A percentile compares a stretch with the other conserved stretches of the same genome.
These are phyloP conservation scores for Penicillium glabrum DNA, from an alignment of 2,329 filamentous ascomycete genomes.

Conservation along the genomic window DNA sequence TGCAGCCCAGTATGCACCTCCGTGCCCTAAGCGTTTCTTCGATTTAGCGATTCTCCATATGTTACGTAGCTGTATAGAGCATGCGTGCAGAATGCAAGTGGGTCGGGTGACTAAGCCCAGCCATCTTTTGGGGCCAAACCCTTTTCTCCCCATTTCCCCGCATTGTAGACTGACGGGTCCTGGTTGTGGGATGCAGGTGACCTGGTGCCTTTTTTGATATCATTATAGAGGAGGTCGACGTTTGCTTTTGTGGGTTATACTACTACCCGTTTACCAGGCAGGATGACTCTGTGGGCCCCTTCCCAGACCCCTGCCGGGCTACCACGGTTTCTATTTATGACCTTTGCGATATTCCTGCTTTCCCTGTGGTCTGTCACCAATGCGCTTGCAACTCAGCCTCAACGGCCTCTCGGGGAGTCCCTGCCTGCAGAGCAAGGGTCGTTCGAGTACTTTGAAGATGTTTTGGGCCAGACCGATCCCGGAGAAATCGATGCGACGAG, in stretches of 20 bases:
- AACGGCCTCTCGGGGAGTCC: conserved; percentile 21
- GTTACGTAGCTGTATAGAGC: neutral
- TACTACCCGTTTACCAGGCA: conserved; percentile 4
- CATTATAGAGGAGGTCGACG: conserved; percentile 14
- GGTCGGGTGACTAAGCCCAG: conserved; percentile 14
- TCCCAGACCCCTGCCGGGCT: conserved; percentile 9
- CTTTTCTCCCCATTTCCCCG: conserved; percentile 16
- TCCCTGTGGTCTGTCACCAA: conserved; percentile 19
- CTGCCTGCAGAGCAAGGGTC: neutral
- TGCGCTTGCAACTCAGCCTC: conserved; percentile 33
- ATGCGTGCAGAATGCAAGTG: neutral
- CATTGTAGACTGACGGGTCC: conserved; percentile 9
- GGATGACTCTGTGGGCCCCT: conserved; percentile 16
- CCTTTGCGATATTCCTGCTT: conserved; percentile 25
- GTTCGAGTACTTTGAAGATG: neutral
- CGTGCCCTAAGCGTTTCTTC: neutral
- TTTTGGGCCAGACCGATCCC: conserved; percentile 8
- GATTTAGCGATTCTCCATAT: neutral
- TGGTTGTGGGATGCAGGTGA: conserved; percentile 1
- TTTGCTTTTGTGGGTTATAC: conserved; percentile 1
- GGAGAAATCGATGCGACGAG: conserved; percentile 3
- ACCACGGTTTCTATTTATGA: conserved; percentile 13
- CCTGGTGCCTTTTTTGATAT: conserved; percentile 3
- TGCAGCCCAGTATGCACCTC: neutral
- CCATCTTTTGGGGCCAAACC: conserved; percentile 2